These are phyloP conservation scores for Coemansia umbellata DNA, from an alignment of 192 early-diverging fungal genomes.

Conservation along the genomic window DNA sequence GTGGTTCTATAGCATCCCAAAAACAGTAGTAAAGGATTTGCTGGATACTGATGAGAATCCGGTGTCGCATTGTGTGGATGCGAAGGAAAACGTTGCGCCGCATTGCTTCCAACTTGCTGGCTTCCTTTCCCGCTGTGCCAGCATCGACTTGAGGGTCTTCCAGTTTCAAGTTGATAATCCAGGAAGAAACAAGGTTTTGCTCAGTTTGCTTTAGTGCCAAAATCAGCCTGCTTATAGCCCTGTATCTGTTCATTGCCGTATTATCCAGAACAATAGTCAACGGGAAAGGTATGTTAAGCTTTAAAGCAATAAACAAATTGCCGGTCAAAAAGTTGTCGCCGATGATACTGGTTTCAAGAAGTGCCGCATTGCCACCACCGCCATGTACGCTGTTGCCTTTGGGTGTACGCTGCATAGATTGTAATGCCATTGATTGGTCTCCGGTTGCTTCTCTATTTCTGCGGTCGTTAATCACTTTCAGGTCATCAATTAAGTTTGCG, in stretches of 20 bases:
- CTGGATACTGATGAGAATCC: constrained; percentile 89
- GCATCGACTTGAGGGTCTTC: constrained; percentile 24
- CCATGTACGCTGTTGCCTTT: not conserved
- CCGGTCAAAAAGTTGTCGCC: constrained; percentile 51
- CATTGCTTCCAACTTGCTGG: constrained; percentile 42
- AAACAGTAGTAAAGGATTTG: constrained; percentile 87
- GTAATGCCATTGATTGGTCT: not conserved
- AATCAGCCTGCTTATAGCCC: constrained; percentile 83
- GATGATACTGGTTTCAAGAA: constrained; percentile 13
- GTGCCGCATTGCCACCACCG: constrained; percentile 1
- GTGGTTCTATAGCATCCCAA: constrained; percentile 91
- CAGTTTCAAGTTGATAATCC: constrained; percentile 55
- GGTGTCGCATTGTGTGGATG: constrained; percentile 68
- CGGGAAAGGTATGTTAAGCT: constrained; percentile 85
- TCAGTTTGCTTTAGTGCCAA: constrained; percentile 88
- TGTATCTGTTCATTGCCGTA: constrained; percentile 84
- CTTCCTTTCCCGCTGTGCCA: constrained; percentile 29
- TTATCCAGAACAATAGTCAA: constrained; percentile 83
- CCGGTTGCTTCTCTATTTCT: not conserved
- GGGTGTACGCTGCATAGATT: not conserved
- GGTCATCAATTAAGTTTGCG: constrained; percentile 56
- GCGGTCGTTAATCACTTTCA: constrained; percentile 17
- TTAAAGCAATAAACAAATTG: constrained; percentile 76
- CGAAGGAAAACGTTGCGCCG: constrained; percentile 57
- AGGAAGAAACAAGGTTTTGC: constrained; percentile 68